Evolutionary conservation across 2,329 filamentous ascomycete genomes (phyloP).

Genomic region (Penicillium psychrosexuale): DNA sequence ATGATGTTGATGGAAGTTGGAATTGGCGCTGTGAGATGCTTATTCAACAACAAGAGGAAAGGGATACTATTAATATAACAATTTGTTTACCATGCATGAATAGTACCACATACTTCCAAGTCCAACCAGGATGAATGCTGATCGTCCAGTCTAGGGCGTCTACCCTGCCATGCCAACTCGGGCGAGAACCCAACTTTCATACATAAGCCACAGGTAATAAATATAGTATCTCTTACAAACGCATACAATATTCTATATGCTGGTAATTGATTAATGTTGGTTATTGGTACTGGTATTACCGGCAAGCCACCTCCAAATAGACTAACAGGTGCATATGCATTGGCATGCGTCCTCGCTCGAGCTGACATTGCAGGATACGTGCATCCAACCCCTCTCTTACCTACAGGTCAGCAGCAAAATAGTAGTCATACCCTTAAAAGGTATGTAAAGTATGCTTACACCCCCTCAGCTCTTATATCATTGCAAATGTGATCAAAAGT

Average conservation of each 20-base stretch:
- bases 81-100: background rate
- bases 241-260: no score
- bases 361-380: no score
- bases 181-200: no score
- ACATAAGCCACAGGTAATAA: no score
- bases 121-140: background rate
- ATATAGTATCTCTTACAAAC: no score
- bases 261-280: no score
- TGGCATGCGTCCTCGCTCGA: no score
- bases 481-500: background rate
- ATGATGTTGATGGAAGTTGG: background rate
- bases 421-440: background rate
- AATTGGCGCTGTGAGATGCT: background rate
- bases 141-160: background rate
- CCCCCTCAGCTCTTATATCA: background rate
- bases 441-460: background rate
- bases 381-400: background rate
- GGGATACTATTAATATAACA: background rate
- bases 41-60: background rate
- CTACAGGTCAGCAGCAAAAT: background rate
- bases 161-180: no score
- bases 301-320: no score
- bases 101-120: background rate
- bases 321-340: background rate
- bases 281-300: no score